These are phyloP conservation scores for Xylariaceae sp. DNA, from an alignment of 2,329 filamentous ascomycete genomes.

Conservation along the genomic window DNA sequence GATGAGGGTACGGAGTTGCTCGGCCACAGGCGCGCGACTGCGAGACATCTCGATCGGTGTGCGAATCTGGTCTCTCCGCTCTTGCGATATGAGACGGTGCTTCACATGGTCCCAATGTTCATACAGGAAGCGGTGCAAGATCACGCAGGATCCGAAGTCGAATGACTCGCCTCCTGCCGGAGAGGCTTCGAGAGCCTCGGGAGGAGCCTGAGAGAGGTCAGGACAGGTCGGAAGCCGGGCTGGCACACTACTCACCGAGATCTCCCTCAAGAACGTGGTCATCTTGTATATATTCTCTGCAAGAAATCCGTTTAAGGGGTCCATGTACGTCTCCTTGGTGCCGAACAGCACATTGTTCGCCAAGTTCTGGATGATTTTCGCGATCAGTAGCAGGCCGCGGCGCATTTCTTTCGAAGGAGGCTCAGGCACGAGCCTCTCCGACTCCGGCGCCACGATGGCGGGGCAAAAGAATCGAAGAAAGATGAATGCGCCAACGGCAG, in stretches of 20 bases:
- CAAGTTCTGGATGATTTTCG: slow-evolving; percentile 66
- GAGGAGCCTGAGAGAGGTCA: slow-evolving; percentile 37
- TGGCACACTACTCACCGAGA: slow-evolving; percentile 50
- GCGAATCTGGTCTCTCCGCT: slow-evolving; percentile 51
- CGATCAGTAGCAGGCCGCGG: slow-evolving; percentile 61
- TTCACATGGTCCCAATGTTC: slow-evolving; percentile 67
- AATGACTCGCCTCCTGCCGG: slow-evolving; percentile 46
- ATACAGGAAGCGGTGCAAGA: slow-evolving; percentile 63
- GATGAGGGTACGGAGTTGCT: slow-evolving; percentile 56
- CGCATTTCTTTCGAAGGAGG: slow-evolving; percentile 64
- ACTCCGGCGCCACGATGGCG: slow-evolving; percentile 64
- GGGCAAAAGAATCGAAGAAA: slow-evolving; percentile 69
- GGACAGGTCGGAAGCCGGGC: too few species aligned
- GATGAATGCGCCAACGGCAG: slow-evolving; percentile 65
- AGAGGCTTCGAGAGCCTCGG: slow-evolving; percentile 39
- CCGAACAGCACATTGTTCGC: slow-evolving; percentile 69
- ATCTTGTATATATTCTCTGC: slow-evolving; percentile 63
- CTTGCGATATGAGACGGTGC: slow-evolving; percentile 56
- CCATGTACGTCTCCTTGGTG: slow-evolving; percentile 69
- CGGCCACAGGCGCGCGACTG: slow-evolving; percentile 51
- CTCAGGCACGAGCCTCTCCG: slow-evolving; percentile 56
- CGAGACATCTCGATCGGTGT: slow-evolving; percentile 49
- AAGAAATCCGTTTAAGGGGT: slow-evolving; percentile 62
- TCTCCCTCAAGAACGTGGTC: slow-evolving; percentile 61
- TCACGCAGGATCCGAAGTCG: slow-evolving; percentile 66